Evolutionary conservation across 1,284 basidiomycete genomes (phyloP).

Genomic region (Schizophyllum amplum): DNA sequence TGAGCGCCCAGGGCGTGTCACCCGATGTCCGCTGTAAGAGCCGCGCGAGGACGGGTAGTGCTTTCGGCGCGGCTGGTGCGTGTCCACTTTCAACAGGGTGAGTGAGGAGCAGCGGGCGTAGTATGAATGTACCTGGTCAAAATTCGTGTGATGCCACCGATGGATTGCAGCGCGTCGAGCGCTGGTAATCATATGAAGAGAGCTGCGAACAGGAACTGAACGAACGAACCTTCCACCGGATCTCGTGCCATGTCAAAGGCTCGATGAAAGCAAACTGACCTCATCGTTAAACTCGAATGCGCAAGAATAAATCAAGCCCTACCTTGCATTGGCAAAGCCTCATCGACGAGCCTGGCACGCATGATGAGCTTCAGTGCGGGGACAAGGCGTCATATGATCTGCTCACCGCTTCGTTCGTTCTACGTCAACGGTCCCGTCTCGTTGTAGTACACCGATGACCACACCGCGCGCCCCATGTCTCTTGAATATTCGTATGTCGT

Average conservation of each 20-base stretch:
- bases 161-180: conserved; percentile 34
- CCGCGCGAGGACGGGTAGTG: conserved; percentile 34
- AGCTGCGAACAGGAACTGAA: background rate
- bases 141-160: conserved; percentile 62
- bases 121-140: conserved; percentile 54
- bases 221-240: conserved; percentile 37
- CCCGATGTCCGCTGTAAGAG: conserved; percentile 30
- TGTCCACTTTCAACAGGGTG: conserved; percentile 40
- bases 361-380: conserved; percentile 3
- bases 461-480: conserved; percentile 51
- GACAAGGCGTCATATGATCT: background rate
- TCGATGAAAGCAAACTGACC: conserved; percentile 74
- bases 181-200: background rate
- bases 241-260: conserved; percentile 72
- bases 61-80: conserved; percentile 31
- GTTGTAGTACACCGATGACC: conserved; percentile 60
- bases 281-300: conserved; percentile 2
- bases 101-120: conserved; percentile 2
- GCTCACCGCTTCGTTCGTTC: conserved; percentile 41
- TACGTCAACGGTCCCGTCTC: conserved; percentile 54
- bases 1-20: conserved; percentile 26
- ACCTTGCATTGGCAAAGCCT: conserved; percentile 60
- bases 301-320: conserved; percentile 9
- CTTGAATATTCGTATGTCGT: conserved; percentile 61
- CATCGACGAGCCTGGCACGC: conserved; percentile 42